Percentiles rank a stretch among this genome's conserved stretches.
phyloP scores from a whole-genome alignment of 2,329 filamentous ascomycete genomes.

The Gyromitra esculenta region DNA sequence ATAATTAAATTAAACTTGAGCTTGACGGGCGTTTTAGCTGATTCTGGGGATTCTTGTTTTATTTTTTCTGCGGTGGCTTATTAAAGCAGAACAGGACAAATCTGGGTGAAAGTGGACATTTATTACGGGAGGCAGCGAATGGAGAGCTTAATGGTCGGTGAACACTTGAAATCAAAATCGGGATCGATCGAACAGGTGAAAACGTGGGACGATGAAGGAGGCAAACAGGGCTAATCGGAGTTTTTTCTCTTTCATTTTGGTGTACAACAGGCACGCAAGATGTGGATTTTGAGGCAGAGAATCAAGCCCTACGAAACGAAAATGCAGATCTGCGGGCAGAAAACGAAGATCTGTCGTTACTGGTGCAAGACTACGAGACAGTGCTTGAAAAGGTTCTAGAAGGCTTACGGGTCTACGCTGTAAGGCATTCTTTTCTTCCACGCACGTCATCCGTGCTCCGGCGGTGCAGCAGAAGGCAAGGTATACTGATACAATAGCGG shows the following conservation, averaged over 20 bases:
- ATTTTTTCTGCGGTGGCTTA: conserved; percentile 15
- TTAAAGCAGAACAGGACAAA: conserved; percentile 45
- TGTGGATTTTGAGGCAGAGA: conserved; percentile 54
- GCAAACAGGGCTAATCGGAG: conserved; percentile 32
- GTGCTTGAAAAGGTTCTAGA: conserved; percentile 58
- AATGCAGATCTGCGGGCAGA: conserved; percentile 55
- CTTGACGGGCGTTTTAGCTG: conserved; percentile 20
- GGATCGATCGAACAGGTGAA: conserved; percentile 8
- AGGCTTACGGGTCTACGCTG: conserved; percentile 57
- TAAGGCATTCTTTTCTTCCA: conserved; percentile 35
- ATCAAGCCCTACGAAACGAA: conserved; percentile 54
- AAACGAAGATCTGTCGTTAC: conserved; percentile 56
- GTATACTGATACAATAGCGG: conserved; percentile 1
- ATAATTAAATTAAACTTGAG: conserved; percentile 21
- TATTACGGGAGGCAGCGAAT: conserved; percentile 47
- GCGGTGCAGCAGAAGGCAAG: conserved; percentile 10
- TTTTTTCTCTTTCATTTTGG: background rate
- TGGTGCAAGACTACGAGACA: conserved; percentile 57
- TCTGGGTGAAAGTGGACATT: conserved; percentile 43
- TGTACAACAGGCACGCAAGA: conserved; percentile 44
- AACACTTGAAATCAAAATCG: conserved; percentile 8
- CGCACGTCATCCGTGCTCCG: background rate
- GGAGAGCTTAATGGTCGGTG: conserved; percentile 51
- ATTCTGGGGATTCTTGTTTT: conserved; percentile 23
- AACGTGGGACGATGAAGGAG: background rate